A percentile compares a stretch with the other conserved stretches of the same genome.
phyloP scores from a whole-genome alignment of 2,329 filamentous ascomycete genomes.

The Tolypocladium ophioglossoides region DNA sequence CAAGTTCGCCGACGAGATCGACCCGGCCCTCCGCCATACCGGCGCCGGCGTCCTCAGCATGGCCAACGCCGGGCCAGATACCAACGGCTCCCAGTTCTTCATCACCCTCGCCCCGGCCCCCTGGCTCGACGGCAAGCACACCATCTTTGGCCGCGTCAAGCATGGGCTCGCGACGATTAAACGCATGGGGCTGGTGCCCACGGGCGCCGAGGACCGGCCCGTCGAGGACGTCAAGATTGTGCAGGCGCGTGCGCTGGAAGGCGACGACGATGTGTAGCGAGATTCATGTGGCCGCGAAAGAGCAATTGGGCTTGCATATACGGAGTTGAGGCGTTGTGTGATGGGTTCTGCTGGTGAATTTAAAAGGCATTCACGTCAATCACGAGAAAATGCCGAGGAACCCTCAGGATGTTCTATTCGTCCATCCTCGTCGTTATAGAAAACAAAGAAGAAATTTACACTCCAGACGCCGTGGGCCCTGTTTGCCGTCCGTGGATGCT shows the following conservation, averaged over 20 bases:
- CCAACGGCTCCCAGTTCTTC: constrained; percentile 94
- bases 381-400: not conserved
- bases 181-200: constrained; percentile 81
- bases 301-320: not conserved
- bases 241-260: constrained; percentile 58
- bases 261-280: constrained; percentile 26
- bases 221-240: constrained; percentile 73
- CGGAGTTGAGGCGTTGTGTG: not conserved
- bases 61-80: constrained; percentile 89
- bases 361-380: not conserved
- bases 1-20: constrained; percentile 90
- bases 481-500: constrained; percentile 9
- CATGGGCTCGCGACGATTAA: constrained; percentile 73
- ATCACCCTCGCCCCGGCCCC: constrained; percentile 89
- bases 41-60: constrained; percentile 91
- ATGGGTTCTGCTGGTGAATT: not conserved
- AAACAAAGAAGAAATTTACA: not conserved
- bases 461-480: constrained; percentile 10
- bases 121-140: constrained; percentile 95
- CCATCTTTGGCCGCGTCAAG: constrained; percentile 88
- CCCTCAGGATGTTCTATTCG: constrained; percentile 1
- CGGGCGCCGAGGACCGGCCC: constrained; percentile 69
- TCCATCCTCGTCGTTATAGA: not conserved
- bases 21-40: constrained; percentile 69
- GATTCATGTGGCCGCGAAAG: not conserved